A percentile compares a stretch with the other conserved stretches of the same genome.
phyloP scores from a whole-genome alignment of 2,329 filamentous ascomycete species.

The Fusarium aywerte region DNA sequence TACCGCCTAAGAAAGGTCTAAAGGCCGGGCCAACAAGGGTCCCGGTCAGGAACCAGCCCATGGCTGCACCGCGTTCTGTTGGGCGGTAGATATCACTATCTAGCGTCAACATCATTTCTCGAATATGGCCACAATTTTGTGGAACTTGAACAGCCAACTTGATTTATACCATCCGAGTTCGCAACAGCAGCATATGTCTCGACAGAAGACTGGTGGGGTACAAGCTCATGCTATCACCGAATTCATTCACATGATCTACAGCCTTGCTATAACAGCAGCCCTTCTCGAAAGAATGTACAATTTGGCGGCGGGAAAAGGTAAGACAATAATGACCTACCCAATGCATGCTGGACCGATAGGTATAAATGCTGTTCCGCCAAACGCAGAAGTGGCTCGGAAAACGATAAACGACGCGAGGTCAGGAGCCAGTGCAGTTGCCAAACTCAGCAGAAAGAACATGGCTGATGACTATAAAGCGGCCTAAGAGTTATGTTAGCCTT shows the following conservation, averaged over 20 bases:
- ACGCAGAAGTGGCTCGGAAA: conserved; percentile 78
- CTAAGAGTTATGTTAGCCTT: conserved; percentile 28
- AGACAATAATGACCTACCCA: conserved; percentile 57
- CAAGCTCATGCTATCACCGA: not conserved
- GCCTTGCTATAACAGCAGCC: not conserved
- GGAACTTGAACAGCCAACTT: not conserved
- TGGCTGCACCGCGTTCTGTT: conserved; percentile 75
- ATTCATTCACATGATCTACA: not conserved
- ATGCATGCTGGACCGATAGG: conserved; percentile 77
- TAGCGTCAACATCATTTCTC: conserved; percentile 16
- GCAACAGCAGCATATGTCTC: not conserved
- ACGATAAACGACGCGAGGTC: conserved; percentile 78
- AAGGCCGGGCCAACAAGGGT: conserved; percentile 77
- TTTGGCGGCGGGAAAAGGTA: not conserved
- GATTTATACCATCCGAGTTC: not conserved
- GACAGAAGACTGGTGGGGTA: not conserved
- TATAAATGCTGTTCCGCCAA: conserved; percentile 79
- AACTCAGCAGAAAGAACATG: conserved; percentile 74
- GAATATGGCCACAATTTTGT: not conserved
- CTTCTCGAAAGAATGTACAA: not conserved
- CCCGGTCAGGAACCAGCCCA: conserved; percentile 78
- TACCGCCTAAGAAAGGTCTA: conserved; percentile 76
- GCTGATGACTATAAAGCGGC: conserved; percentile 65
- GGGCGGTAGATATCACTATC: conserved; percentile 70
- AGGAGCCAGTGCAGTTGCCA: conserved; percentile 77